phyloP scores from a whole-genome alignment of 2,329 filamentous ascomycete species.

The Xylogone sp. region DNA sequence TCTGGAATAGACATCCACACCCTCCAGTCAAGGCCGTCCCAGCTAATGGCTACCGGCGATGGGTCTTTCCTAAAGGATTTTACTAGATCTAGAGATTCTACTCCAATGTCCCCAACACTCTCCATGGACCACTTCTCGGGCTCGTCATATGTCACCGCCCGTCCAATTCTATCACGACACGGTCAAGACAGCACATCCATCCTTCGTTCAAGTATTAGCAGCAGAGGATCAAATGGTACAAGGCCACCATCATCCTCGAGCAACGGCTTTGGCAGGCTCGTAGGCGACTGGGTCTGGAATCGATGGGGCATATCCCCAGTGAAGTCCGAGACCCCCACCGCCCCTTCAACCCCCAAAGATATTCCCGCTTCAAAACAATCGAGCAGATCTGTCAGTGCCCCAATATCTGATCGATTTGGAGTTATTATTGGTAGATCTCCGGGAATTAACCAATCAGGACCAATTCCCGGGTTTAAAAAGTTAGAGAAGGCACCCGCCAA shows the following conservation, averaged over 20 bases:
- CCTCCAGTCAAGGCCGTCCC: conserved; percentile 69
- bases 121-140: conserved; percentile 54
- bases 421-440: conserved; percentile 48
- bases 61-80: conserved; percentile 44
- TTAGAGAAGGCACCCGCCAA: conserved; percentile 23
- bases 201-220: conserved; percentile 51
- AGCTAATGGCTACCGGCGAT: conserved; percentile 54
- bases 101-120: conserved; percentile 27
- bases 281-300: conserved; percentile 64
- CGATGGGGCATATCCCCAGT: conserved; percentile 56
- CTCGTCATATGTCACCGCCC: conserved; percentile 49
- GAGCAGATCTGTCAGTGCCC: conserved; percentile 25
- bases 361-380: conserved; percentile 3
- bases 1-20: conserved; percentile 88
- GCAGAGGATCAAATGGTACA: conserved; percentile 26
- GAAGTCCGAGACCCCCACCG: conserved; percentile 21
- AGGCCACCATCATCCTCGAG: conserved; percentile 27
- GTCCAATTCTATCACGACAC: conserved; percentile 47
- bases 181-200: conserved; percentile 47
- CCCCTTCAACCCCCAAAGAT: conserved; percentile 2
- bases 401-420: conserved; percentile 29
- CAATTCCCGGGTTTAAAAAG: conserved; percentile 67
- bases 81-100: conserved; percentile 39
- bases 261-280: conserved; percentile 42
- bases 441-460: conserved; percentile 76